Evolutionary conservation across 345 rosid genomes (phyloP), one percentile per base, ranked within the genome.

Genomic region (Dipteronia sinensis): DNA sequence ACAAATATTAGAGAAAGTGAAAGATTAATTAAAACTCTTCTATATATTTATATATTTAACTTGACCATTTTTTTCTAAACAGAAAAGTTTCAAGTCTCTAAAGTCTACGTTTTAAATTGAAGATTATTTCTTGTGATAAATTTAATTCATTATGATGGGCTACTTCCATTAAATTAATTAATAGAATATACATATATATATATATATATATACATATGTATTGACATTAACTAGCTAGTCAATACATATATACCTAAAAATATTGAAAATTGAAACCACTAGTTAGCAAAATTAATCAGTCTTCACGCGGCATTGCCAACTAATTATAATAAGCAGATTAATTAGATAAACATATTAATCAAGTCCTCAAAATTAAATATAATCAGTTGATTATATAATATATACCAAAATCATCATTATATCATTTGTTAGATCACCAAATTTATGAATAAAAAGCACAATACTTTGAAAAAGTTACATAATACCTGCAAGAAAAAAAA

Each of bases 301-400:
- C 75, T 58, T 72, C 75, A 72, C 65, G 75, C 65, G 51, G 66
- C 25, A 5, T 56, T n/a, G 19, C 65, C 65, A n/a, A 58, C 65
- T 58, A 72, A 38, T 31, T 63, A 31, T 56, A 5, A 72, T 10
- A 20, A n/a, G 25, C 10, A 58, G 7, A 58, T 58, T 58, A n/a
- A 19, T 56, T 56, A 56, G 10, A 20, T n/a, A 56, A 34, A 34
- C 38, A 34, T 19, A 2, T 56, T 56, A n/a, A 56, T 56, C 23
- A 56, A 56, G 23, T 49, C 1, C 55, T 49, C 55, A 49, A 49
- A 11, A 49, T 49, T 49, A 49, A 49, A 49, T 49, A 13, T 34
- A 34, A 34, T 34, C 0, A 34, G 38, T 34, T 4, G 38, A 4
- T 34, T 34, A 34, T 34, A 34, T 34, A 34, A 34, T 34, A 4